Base-by-base conservation (phyloP, 352 stramenopile species). In the Hyaloperonospora arabidopsidis region DNA sequence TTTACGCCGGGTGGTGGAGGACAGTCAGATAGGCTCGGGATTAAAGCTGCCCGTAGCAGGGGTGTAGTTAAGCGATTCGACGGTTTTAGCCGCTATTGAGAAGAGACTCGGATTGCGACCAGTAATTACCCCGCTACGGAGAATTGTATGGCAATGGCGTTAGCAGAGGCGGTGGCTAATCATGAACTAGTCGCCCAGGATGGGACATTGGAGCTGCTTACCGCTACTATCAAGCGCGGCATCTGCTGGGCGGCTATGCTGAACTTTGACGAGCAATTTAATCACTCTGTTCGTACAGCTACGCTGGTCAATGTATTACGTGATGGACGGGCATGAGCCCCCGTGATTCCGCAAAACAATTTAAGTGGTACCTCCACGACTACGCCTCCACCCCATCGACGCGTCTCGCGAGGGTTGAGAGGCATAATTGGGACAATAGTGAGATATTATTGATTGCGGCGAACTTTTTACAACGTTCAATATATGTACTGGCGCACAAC, bases 311-410 rank as follows among this genome's bases (percentile, higher is more conserved):
- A 38, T 13, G 13, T 38, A 13, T 13, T 13, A 7, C 18, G 36
- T 7, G 53, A n/a, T 50, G 45, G 45, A 15, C 12, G 13, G 22
- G 22, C 0, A 56, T 56, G 54, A 17, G 2, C 0, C 3, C 29
- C 1, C 11, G n/a, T 1, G 47, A 56, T 22, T 56, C 54, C 2
- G 22, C 5, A 0, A 56, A 61, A 19, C 46, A 52, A 13, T 55
- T 55, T n/a, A 61, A 44, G 18, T 61, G 54, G 46, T 61, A 52
- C 46, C 50, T n/a, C 1, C 29, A 52, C 0, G 47, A 56, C 11
- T 52, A 56, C 18, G 47, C 32, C 0, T 7, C 14, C 3, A 52
- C 39, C 2, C 14, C 38, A 18, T 56, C 40, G 1, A 2, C n/a
- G 1, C 17, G 32, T 2, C n/a, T 49, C 2, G 15, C n/a, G 6